phyloP scores from a whole-genome alignment of 208 protist genomes.

The Acanthamoeba comandoni region DNA sequence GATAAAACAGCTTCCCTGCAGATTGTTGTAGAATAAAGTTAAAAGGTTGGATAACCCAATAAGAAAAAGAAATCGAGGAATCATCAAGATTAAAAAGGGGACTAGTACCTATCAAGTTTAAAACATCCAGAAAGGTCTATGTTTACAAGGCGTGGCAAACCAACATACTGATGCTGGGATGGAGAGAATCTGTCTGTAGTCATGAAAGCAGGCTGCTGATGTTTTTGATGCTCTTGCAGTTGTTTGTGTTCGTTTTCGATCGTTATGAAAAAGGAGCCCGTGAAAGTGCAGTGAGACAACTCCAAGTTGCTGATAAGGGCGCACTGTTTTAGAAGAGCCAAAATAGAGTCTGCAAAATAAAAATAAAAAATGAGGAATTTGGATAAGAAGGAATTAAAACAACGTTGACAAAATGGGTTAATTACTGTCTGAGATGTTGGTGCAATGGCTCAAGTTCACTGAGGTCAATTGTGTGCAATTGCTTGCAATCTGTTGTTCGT shows the following conservation, averaged over 20 bases:
- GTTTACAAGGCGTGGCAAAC: too few relatives aligned
- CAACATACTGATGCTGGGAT: too few relatives aligned
- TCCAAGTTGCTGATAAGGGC: neutral
- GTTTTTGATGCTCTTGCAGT: neutral
- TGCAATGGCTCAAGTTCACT: conserved; percentile 50
- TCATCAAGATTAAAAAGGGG: too few relatives aligned
- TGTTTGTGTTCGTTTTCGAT: conserved; percentile 6
- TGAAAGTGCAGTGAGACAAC: conserved; percentile 16
- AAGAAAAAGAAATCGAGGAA: neutral
- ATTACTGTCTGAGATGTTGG: conserved; percentile 9
- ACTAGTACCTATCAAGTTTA: conserved; percentile 17
- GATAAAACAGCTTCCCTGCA: conserved; percentile 9
- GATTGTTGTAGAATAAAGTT: too few relatives aligned
- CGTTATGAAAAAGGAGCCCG: neutral
- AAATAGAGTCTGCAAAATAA: neutral
- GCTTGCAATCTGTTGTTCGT: neutral
- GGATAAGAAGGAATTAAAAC: too few relatives aligned
- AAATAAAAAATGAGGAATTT: too few relatives aligned
- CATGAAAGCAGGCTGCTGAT: too few relatives aligned
- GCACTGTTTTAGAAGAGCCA: neutral
- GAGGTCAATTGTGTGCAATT: conserved; percentile 4
- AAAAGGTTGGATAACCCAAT: neutral
- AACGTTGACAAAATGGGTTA: too few relatives aligned
- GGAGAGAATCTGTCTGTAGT: too few relatives aligned
- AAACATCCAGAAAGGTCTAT: conserved; percentile 25